Base-by-base conservation (phyloP, 306 rosid species). In the Vigna hirtella region DNA sequence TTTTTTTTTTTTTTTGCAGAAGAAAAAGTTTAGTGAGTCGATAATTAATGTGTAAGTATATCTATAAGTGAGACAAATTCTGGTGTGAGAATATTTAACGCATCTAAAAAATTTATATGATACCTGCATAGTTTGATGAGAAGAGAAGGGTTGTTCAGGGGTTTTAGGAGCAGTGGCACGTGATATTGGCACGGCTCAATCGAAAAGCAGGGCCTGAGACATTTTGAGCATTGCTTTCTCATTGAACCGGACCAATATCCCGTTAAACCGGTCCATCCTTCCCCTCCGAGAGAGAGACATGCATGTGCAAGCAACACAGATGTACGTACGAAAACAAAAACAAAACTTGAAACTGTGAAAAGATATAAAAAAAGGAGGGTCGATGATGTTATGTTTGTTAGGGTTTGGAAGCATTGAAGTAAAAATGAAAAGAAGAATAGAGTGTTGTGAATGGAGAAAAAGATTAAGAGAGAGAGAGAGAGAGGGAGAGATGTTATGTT, bases 131-230 rank as follows among this genome's bases (percentile, higher is more conserved):
- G 22, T 70, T 30, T 26, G 67, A 73, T 42, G 3, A 12, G 50
- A 45, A 45, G 50, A 42, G 32, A 40, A 34, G 45, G 38, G 15
- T 40, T 11, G 1, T 61, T 28, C 6, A 17, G 14, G 32, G 76
- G 82, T 49, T 47, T 76, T 17, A 28, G 83, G 85, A 77, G 80
- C 75, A 82, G 86, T 77, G 83, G 42, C 81, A 90, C 96, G 97
- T 90, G 93, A 93, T 93, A 91, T 93, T 93, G 98, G 97, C 98
- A 90, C 97, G 97, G 96, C 98, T 93, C 97, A 93, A 93, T 93
- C 76, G 87, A 88, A 93, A 93, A 89, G 78, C 80, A 87, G 68
- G 65, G 72, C 88, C 74, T 86, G 18, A 63, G 14, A 4, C 11
- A 45, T 15, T 42, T 67, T 61, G 88, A 81, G 83, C 86, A 64